A percentile compares a stretch with the other conserved stretches of the same genome.
phyloP scores from a whole-genome alignment of 2,329 filamentous ascomycete genomes.

The Chalara sp. region DNA sequence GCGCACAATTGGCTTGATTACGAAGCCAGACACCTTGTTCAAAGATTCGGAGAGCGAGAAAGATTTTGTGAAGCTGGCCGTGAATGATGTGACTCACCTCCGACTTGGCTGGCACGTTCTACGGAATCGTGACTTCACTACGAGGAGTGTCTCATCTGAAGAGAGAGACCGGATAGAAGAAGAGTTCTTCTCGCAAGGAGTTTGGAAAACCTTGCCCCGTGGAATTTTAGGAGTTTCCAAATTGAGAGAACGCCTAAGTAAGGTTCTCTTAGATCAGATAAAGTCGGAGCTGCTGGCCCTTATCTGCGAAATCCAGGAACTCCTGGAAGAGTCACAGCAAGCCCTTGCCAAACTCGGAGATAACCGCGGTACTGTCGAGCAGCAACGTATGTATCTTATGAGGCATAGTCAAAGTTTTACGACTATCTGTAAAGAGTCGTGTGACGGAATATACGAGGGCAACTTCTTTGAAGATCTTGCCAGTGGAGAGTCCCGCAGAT shows the following conservation, averaged over 20 bases:
- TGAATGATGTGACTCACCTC: conserved; percentile 32
- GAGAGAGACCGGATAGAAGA: conserved; percentile 2
- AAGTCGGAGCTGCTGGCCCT: conserved; percentile 10
- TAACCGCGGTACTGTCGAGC: background rate
- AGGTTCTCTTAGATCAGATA: conserved; percentile 12
- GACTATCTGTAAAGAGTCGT: conserved; percentile 10
- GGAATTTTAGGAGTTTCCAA: conserved; percentile 28
- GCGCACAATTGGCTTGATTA: conserved; percentile 36
- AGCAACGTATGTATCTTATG: conserved; percentile 8
- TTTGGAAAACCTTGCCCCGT: conserved; percentile 11
- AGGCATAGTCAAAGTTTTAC: conserved; percentile 10
- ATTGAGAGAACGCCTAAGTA: conserved; percentile 39
- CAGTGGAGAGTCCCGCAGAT: conserved; percentile 6
- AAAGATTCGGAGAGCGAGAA: conserved; percentile 28
- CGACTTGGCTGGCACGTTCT: conserved; percentile 40
- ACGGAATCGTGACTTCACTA: conserved; percentile 38
- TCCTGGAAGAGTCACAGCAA: background rate
- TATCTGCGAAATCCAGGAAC: conserved; percentile 16
- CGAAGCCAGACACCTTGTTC: conserved; percentile 33
- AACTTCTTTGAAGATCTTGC: conserved; percentile 8
- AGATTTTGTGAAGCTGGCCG: conserved; percentile 28
- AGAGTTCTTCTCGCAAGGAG: conserved; percentile 10
- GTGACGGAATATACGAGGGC: conserved; percentile 13
- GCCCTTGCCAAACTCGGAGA: conserved; percentile 7
- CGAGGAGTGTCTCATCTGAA: conserved; percentile 32